These are phyloP conservation scores for Annulohypoxylon stygium DNA, from an alignment of 495 filamentous ascomycete species.

Conservation along the genomic window DNA sequence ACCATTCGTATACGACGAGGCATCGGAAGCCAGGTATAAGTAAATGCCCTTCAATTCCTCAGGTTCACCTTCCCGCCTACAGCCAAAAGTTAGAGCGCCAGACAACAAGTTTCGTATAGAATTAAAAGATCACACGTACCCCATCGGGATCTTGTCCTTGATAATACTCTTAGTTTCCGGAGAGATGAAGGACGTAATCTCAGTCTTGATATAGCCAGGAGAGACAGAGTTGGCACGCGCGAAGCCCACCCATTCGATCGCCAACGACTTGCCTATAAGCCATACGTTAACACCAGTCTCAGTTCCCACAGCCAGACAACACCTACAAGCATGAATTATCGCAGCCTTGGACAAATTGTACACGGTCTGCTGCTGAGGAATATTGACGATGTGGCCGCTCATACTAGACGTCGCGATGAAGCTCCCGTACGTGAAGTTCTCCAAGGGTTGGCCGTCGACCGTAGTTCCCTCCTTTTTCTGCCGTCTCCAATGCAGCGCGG, in stretches of 20 bases:
- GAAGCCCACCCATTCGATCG: slow-evolving; percentile 89
- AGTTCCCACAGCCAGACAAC: background rate
- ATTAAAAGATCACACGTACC: slow-evolving; percentile 57
- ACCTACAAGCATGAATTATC: slow-evolving; percentile 83
- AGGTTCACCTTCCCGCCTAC: slow-evolving; percentile 74
- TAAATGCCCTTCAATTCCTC: slow-evolving; percentile 90
- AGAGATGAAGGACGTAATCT: slow-evolving; percentile 80
- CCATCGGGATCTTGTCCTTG: slow-evolving; percentile 87
- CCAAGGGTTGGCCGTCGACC: slow-evolving; percentile 73
- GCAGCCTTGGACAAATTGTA: slow-evolving; percentile 93
- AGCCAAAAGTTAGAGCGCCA: slow-evolving; percentile 18
- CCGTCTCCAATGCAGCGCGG: slow-evolving; percentile 73
- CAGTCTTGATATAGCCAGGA: slow-evolving; percentile 89
- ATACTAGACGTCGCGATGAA: slow-evolving; percentile 86
- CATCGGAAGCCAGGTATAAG: slow-evolving; percentile 88
- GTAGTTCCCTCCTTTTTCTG: slow-evolving; percentile 75
- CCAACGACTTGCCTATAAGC: slow-evolving; percentile 72
- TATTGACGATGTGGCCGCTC: slow-evolving; percentile 88
- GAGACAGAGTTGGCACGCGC: slow-evolving; percentile 86
- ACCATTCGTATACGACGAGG: slow-evolving; percentile 86
- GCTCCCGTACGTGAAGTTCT: slow-evolving; percentile 75
- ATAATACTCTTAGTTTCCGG: slow-evolving; percentile 79
- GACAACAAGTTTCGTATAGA: background rate
- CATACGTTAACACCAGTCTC: background rate
- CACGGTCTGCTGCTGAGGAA: slow-evolving; percentile 85